These are phyloP conservation scores for Corchorus olitorius DNA, from an alignment of 345 rosid genomes.

Conservation along the genomic window DNA sequence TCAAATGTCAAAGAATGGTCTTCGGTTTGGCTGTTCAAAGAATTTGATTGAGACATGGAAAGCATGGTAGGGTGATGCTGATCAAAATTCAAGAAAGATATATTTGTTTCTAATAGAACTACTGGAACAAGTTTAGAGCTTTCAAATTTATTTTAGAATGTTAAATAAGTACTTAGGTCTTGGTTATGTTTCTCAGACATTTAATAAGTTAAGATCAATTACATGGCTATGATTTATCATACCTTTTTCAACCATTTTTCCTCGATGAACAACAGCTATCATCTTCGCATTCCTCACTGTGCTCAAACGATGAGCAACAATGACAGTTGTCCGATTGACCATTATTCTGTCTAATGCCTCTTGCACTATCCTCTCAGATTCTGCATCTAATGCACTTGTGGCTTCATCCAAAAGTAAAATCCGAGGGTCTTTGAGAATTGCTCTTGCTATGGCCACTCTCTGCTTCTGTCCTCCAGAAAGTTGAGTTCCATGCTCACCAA, in stretches of 20 bases:
- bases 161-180: background rate
- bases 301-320: slow-evolving; percentile 65
- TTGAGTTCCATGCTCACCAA: slow-evolving; percentile 81
- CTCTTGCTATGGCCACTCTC: slow-evolving; percentile 73
- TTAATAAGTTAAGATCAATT: background rate
- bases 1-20: background rate
- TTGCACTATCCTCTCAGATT: slow-evolving; percentile 62
- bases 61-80: background rate
- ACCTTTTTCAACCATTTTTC: slow-evolving; percentile 69
- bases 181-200: background rate
- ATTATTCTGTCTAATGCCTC: slow-evolving; percentile 64
- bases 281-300: slow-evolving; percentile 55
- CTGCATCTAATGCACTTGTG: slow-evolving; percentile 74
- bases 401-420: slow-evolving; percentile 79
- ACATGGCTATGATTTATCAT: background rate
- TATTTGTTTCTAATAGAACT: too few relatives aligned
- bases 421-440: slow-evolving; percentile 65
- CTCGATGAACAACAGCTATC: slow-evolving; percentile 62
- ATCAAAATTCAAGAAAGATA: too few relatives aligned
- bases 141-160: too few relatives aligned
- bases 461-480: slow-evolving; percentile 87
- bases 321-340: slow-evolving; percentile 61
- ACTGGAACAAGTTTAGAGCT: too few relatives aligned
- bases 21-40: too few relatives aligned
- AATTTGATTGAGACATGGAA: too few relatives aligned